Base-by-base conservation (phyloP, 768 basidiomycete species). In the Tricholoma bakamatsutake region DNA sequence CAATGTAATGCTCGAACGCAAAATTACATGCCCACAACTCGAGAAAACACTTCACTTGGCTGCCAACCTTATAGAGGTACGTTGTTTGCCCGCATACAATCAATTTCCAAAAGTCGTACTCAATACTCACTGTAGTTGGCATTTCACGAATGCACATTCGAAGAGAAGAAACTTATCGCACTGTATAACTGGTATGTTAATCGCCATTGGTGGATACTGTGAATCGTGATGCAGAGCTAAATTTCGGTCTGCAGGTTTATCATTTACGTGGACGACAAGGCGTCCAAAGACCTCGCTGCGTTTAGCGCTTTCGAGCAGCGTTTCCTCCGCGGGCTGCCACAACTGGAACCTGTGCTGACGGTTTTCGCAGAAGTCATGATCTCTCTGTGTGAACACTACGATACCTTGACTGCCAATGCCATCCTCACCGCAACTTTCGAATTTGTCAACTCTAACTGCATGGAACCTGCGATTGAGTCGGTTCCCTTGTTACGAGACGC, bases 261-360 rank as follows among this genome's bases (percentile, higher is more conserved):
- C 24, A 53, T 64, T 39, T 59, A 62, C 30, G 51, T 64, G 30
- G 61, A 64, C 50, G 61, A 64, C 46, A 28, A 18, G 3, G 48
- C 54, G 21, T 17, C 28, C 6, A 10, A 18, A 10, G 56, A 59
- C n/a, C 15, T 21, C 6, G 30, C 9, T 0, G 27, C 58, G 6
- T 57, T 52, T 31, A 28, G 31, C 15, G 47, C 34, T 7, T 64
- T 61, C 21, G 50, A 61, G 27, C 46, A 53, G 6, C 57, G 53
- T 24, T 24, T 24, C 21, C 21, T 24, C 21, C 21, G 21, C 21
- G 21, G 21, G 21, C 21, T 24, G 21, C 58, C 59, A 11, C 59
- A 62, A 27, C 50, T 58, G 12, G 58, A 64, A 35, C 56, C 58
- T 5, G 51, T 55, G 15, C 55, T 64, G 10, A 48, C 53, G 1